Conservation (phyloP, 306 rosid genomes). For the Luffa aegyptiaca region DNA sequence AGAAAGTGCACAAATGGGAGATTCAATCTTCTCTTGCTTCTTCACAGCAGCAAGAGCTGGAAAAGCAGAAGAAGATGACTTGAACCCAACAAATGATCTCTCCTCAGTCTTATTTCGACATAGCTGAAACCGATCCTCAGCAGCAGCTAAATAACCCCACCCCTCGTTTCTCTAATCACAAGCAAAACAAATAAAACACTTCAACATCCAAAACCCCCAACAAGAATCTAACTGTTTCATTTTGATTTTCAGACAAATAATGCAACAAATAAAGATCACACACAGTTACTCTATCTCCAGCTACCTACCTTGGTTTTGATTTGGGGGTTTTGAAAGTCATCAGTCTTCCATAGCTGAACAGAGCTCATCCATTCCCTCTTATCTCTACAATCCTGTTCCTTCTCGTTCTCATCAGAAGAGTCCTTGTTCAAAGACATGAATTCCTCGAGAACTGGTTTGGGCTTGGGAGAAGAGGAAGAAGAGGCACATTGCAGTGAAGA, state of each 20-base stretch:
- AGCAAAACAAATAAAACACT: not conserved
- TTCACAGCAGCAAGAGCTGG: constrained; percentile 24
- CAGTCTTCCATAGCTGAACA: constrained; percentile 79
- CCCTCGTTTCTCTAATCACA: constrained; percentile 46
- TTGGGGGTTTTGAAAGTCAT: constrained; percentile 21
- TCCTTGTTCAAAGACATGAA: constrained; percentile 71
- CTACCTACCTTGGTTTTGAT: constrained; percentile 45
- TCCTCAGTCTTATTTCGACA: constrained; percentile 38
- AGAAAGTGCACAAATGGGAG: constrained; percentile 49
- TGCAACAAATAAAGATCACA: not conserved
- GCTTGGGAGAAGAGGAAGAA: constrained; percentile 8
- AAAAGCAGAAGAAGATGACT: constrained; percentile 35
- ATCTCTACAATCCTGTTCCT: constrained; percentile 53
- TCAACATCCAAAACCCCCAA: not conserved
- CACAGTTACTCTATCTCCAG: too few relatives aligned
- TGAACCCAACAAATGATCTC: constrained; percentile 44
- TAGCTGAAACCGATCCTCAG: constrained; percentile 36
- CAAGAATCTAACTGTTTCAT: not conserved
- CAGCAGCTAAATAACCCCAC: constrained; percentile 18
- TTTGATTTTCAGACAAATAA: not conserved
- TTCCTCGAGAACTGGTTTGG: constrained; percentile 62
- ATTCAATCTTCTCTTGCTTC: constrained; percentile 61
- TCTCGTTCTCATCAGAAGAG: constrained; percentile 17
- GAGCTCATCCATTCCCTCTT: constrained; percentile 98
- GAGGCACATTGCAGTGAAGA: constrained; percentile 39